phyloP scores from a whole-genome alignment of 768 basidiomycete species.

The Holtermanniella nyarrowii region DNA sequence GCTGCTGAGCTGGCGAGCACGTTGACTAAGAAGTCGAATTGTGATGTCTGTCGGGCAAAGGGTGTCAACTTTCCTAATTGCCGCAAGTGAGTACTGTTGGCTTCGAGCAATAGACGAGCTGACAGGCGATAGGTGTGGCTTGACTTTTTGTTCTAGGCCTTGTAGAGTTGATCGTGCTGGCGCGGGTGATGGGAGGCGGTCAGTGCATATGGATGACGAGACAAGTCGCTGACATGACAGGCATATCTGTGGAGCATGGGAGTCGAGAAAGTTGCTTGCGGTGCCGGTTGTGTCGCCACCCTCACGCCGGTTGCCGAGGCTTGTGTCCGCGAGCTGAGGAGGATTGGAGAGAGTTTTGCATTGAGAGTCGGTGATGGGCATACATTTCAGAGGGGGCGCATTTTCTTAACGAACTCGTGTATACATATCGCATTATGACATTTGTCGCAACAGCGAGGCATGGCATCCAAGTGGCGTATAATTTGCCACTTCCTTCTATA shows the following conservation, averaged over 20 bases:
- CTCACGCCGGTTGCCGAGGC: neutral
- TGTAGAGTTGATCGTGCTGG: constrained; percentile 23
- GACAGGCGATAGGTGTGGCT: constrained; percentile 8
- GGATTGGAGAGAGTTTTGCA: no score
- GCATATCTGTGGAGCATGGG: constrained; percentile 26
- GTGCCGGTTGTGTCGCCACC: neutral
- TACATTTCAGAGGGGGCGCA: no score
- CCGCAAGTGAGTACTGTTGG: constrained; percentile 13
- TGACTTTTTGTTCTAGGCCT: constrained; percentile 28
- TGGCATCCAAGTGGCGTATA: no score
- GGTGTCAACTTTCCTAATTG: constrained; percentile 36
- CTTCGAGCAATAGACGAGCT: neutral
- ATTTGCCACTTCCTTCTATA: no score
- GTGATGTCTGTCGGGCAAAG: constrained; percentile 21
- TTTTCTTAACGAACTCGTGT: no score
- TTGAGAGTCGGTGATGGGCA: no score
- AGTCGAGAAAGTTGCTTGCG: constrained; percentile 13
- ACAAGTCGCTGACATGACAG: constrained; percentile 1
- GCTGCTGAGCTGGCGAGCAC: constrained; percentile 26
- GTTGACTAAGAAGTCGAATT: constrained; percentile 25
- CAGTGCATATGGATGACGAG: constrained; percentile 3
- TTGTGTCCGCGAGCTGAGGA: neutral
- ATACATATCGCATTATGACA: neutral
- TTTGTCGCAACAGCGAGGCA: neutral
- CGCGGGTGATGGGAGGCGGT: constrained; percentile 33